phyloP scores from a whole-genome alignment of 1,284 basidiomycete genomes.

The Ganoderma lucidum region DNA sequence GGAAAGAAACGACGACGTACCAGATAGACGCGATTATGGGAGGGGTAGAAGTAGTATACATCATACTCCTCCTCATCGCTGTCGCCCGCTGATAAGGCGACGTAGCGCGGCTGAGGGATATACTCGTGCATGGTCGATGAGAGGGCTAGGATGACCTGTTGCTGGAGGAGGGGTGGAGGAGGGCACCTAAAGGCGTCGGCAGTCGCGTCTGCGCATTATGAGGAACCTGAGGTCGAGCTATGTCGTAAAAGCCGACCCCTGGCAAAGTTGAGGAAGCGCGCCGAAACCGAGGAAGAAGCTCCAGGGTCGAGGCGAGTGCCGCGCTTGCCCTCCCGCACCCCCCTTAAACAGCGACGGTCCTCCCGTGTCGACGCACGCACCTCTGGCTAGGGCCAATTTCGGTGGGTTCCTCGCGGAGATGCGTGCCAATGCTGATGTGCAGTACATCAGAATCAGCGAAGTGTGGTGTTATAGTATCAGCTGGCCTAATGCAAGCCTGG shows the following conservation, averaged over 20 bases:
- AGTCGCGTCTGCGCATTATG: conserved; percentile 4
- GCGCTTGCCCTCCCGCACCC: conserved; percentile 14
- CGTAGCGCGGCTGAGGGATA: conserved; percentile 15
- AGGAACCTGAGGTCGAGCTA: conserved; percentile 13
- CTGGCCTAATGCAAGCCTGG: neutral
- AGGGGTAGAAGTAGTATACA: conserved; percentile 23
- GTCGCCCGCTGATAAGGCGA: conserved; percentile 7
- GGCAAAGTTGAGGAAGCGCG: conserved; percentile 14
- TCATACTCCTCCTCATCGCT: conserved; percentile 27
- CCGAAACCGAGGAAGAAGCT: conserved; percentile 24
- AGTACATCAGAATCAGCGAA: conserved; percentile 7
- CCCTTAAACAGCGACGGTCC: conserved; percentile 24
- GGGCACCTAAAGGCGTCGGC: conserved; percentile 10
- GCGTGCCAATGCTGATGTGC: neutral
- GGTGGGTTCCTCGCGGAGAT: conserved; percentile 20
- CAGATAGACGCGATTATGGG: conserved; percentile 14
- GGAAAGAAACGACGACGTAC: conserved; percentile 8
- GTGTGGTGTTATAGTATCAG: neutral
- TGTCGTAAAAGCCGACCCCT: conserved; percentile 25
- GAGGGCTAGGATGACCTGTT: neutral
- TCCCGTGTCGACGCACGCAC: conserved; percentile 18
- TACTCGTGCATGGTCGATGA: conserved; percentile 19
- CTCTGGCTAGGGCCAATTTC: conserved; percentile 9
- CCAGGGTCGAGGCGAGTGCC: conserved; percentile 26
- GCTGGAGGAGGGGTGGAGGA: neutral